Evolutionary conservation across 2,329 filamentous ascomycete genomes (phyloP).

Genomic region (Penicillium sp.): DNA sequence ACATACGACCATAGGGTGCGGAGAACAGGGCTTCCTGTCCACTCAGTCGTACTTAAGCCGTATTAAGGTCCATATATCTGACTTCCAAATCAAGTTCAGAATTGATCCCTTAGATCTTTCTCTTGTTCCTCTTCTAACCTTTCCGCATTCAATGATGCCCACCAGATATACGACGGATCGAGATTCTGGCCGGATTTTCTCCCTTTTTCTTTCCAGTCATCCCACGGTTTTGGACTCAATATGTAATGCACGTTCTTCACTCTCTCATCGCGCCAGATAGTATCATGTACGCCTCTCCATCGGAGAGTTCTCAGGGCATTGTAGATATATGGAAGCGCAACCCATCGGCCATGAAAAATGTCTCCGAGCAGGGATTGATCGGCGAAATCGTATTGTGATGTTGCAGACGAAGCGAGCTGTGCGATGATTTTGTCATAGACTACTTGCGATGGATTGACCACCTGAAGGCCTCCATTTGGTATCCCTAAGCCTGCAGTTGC

Average conservation of each 20-base stretch:
- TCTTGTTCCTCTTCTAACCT: slow-evolving; percentile 50
- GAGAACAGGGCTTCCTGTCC: too few species aligned
- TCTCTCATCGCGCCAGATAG: slow-evolving; percentile 63
- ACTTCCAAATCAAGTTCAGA: slow-evolving; percentile 1
- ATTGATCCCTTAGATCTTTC: slow-evolving; percentile 7
- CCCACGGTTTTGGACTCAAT: slow-evolving; percentile 66
- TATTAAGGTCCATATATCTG: too few species aligned
- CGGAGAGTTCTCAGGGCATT: slow-evolving; percentile 66
- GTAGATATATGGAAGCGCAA: slow-evolving; percentile 63
- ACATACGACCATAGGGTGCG: too few species aligned
- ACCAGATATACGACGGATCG: slow-evolving; percentile 61
- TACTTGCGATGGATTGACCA: slow-evolving; percentile 57
- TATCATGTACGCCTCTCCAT: slow-evolving; percentile 59
- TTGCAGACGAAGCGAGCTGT: slow-evolving; percentile 51
- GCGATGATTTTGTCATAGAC: slow-evolving; percentile 58
- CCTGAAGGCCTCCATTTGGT: slow-evolving; percentile 65
- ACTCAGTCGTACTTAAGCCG: too few species aligned
- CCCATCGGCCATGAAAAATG: slow-evolving; percentile 62
- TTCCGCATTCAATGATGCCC: slow-evolving; percentile 58
- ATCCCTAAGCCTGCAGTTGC: slow-evolving; percentile 58
- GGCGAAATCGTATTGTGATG: slow-evolving; percentile 59
- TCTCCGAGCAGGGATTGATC: slow-evolving; percentile 53
- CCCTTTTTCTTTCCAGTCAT: slow-evolving; percentile 45
- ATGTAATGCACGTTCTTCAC: slow-evolving; percentile 69
- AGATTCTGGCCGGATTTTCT: slow-evolving; percentile 31